Percentiles rank a stretch among this genome's conserved stretches.
Evolutionary conservation across 2,329 filamentous ascomycete genomes (phyloP).

Genomic region (Magnaporthiopsis rhizophila): DNA sequence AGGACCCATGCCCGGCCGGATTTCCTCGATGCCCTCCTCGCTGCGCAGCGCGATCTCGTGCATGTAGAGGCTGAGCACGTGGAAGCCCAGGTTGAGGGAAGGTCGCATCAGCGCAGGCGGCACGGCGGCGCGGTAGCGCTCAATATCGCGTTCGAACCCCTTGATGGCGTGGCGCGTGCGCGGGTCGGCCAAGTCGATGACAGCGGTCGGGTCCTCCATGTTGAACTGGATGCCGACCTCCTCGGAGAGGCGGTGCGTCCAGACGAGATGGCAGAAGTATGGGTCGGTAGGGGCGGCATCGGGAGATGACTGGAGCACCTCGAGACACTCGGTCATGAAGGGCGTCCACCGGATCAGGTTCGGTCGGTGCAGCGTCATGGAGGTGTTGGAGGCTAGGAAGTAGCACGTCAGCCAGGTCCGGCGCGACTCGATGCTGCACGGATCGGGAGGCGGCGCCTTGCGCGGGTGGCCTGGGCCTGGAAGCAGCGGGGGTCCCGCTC

Average conservation of each 20-base stretch:
- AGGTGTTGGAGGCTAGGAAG: constrained; percentile 49
- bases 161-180: constrained; percentile 57
- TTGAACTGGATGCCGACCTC: constrained; percentile 60
- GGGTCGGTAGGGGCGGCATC: constrained; percentile 49
- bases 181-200: constrained; percentile 49
- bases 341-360: constrained; percentile 51
- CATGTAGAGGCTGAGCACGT: constrained; percentile 62
- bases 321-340: constrained; percentile 54
- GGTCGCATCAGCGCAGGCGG: constrained; percentile 43
- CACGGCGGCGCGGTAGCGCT: constrained; percentile 49
- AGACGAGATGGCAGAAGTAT: constrained; percentile 51
- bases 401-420: constrained; percentile 54
- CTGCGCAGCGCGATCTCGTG: constrained; percentile 67
- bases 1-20: neutral
- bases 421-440: constrained; percentile 45
- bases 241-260: constrained; percentile 56
- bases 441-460: constrained; percentile 33
- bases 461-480: neutral
- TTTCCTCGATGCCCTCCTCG: constrained; percentile 26
- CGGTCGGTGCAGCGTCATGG: constrained; percentile 54
- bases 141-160: constrained; percentile 56
- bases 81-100: constrained; percentile 55
- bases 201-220: constrained; percentile 53
- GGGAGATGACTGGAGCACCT: constrained; percentile 43
- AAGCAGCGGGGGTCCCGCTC: constrained; percentile 10